Conservation (phyloP, 140 eudicot genomes). For the Cichorium intybus region DNA sequence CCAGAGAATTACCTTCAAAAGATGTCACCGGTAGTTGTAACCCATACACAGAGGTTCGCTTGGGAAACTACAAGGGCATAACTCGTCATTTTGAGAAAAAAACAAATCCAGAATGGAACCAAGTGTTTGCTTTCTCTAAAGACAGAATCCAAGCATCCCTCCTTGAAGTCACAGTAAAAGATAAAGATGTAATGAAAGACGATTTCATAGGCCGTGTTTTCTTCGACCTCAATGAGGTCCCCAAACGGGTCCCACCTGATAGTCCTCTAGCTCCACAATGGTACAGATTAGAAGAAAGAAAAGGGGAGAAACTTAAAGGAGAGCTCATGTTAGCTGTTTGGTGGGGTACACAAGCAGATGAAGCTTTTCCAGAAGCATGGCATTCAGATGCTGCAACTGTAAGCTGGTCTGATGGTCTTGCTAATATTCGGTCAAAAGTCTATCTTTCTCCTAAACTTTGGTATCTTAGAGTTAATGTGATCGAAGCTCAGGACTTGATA, state of each 20-base stretch:
- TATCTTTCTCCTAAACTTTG: no score
- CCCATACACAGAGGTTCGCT: constrained; percentile 34
- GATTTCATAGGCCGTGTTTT: constrained; percentile 30
- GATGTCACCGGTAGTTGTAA: constrained; percentile 38
- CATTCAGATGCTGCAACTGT: constrained; percentile 50
- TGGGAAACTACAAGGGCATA: constrained; percentile 37
- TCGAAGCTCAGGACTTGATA: constrained; percentile 53
- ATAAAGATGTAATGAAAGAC: constrained; percentile 31
- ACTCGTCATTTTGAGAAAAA: constrained; percentile 35
- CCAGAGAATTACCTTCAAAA: constrained; percentile 32
- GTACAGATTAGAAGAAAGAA: constrained; percentile 29
- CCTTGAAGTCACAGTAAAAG: constrained; percentile 35
- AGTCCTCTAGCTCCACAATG: constrained; percentile 47
- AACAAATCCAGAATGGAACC: constrained; percentile 35
- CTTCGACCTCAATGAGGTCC: constrained; percentile 34
- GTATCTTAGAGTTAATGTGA: no score
- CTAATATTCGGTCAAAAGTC: constrained; percentile 45
- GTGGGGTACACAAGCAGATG: constrained; percentile 52
- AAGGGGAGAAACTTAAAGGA: constrained; percentile 21
- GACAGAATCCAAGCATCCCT: constrained; percentile 31
- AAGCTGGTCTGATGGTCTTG: constrained; percentile 41
- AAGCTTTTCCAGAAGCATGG: constrained; percentile 55
- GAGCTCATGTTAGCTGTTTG: constrained; percentile 52
- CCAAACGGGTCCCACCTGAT: constrained; percentile 37
- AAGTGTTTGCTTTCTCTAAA: no score